Evolutionary conservation across 1,284 basidiomycete genomes (phyloP).

Genomic region (Apiotrichum montevideense): DNA sequence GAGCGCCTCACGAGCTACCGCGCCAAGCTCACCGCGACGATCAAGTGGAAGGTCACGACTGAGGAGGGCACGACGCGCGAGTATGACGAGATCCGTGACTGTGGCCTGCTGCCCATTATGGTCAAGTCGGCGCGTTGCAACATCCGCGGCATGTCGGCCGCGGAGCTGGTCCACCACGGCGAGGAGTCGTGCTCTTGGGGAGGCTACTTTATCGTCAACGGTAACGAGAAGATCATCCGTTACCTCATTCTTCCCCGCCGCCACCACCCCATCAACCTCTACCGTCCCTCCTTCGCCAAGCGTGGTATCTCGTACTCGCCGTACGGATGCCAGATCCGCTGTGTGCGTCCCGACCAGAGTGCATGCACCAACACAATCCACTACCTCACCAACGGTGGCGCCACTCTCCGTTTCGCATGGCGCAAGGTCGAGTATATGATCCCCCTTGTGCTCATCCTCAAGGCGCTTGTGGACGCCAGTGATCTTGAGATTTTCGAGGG

Average conservation of each 20-base stretch:
- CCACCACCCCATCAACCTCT: slow-evolving; percentile 61
- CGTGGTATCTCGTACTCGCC: slow-evolving; percentile 92
- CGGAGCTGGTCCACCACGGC: slow-evolving; percentile 78
- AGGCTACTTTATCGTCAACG: slow-evolving; percentile 98
- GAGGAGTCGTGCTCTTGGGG: slow-evolving; percentile 99
- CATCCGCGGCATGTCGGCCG: slow-evolving; percentile 73
- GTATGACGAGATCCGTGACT: slow-evolving; percentile 73
- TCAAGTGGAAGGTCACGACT: slow-evolving; percentile 77
- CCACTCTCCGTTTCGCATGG: slow-evolving; percentile 94
- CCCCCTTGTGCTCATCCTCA: slow-evolving; percentile 93
- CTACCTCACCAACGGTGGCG: slow-evolving; percentile 92
- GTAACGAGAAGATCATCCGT: slow-evolving; percentile 96
- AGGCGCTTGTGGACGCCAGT: slow-evolving; percentile 86
- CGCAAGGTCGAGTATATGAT: slow-evolving; percentile 99
- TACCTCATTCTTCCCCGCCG: slow-evolving; percentile 68
- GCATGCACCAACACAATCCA: slow-evolving; percentile 92
- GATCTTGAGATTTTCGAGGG: slow-evolving; percentile 98
- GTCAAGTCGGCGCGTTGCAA: slow-evolving; percentile 97
- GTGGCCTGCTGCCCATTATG: slow-evolving; percentile 94
- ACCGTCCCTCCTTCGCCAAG: slow-evolving; percentile 84
- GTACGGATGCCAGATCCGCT: slow-evolving; percentile 92
- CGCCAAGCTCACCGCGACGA: slow-evolving; percentile 80
- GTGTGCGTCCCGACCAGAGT: slow-evolving; percentile 84
- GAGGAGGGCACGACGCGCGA: slow-evolving; percentile 50
- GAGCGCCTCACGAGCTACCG: slow-evolving; percentile 44